Conservation (phyloP, 495 filamentous ascomycete species). For the Pyrenula aspistea region DNA sequence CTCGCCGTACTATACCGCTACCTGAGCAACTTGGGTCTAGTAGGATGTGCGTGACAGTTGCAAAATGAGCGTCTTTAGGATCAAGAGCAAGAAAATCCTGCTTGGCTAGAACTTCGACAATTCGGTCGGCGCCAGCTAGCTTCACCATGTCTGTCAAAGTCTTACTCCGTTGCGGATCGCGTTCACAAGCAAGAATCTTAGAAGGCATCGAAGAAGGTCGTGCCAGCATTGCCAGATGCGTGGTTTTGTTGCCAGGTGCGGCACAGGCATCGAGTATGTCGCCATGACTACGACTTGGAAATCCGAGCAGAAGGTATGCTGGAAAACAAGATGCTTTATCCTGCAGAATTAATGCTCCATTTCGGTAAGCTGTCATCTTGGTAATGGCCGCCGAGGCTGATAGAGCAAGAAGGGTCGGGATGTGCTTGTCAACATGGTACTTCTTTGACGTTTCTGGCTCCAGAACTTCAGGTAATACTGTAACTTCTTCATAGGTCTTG, state of each 20-base stretch:
- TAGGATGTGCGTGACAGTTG: conserved; percentile 57
- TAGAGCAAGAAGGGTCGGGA: conserved; percentile 74
- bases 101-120: conserved; percentile 53
- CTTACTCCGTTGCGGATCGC: conserved; percentile 49
- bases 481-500: conserved; percentile 35
- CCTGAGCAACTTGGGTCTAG: conserved; percentile 92
- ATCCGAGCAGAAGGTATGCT: conserved; percentile 61
- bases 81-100: conserved; percentile 71
- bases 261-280: conserved; percentile 83
- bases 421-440: conserved; percentile 56
- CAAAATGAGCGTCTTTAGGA: conserved; percentile 39
- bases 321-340: conserved; percentile 97
- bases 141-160: conserved; percentile 75
- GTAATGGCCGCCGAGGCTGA: conserved; percentile 35
- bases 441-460: conserved; percentile 15
- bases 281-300: conserved; percentile 28
- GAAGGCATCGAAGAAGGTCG: conserved; percentile 4
- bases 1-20: conserved; percentile 81
- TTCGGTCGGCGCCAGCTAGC: conserved; percentile 51
- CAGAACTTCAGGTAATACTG: conserved; percentile 30
- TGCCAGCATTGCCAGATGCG: conserved; percentile 68
- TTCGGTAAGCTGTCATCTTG: conserved; percentile 51
- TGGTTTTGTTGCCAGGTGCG: conserved; percentile 95
- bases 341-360: conserved; percentile 75
- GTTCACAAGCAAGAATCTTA: conserved; percentile 59